Base-by-base conservation (phyloP, 2,329 filamentous ascomycete genomes). In the Fusarium dlaminii region DNA sequence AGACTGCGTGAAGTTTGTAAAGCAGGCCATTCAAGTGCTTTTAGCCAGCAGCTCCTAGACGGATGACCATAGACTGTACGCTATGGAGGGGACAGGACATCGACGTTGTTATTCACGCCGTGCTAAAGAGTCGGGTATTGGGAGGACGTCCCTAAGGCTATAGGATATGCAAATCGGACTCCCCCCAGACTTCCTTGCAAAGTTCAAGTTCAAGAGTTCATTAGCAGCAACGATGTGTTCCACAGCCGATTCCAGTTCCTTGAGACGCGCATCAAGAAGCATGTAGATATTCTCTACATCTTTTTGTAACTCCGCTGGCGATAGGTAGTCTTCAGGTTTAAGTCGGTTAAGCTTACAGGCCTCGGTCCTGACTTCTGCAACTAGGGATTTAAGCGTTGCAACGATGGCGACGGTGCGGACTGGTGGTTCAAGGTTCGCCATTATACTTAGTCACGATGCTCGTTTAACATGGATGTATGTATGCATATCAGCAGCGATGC, bases 391-490 rank as follows among this genome's bases (percentile, higher is more conserved):
- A 15, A 43, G n/a, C 2, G 10, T 5, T 43, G 10, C 6, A 10
- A 24, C n/a, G 3, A 18, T 43, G 40, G 40, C 6, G n/a, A 17
- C 3, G 4, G 6, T 43, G 40, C 10, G 14, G 4, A 3, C n/a
- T 24, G n/a, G 15, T 24, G 40, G n/a, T 18, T 43, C 15, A 8
- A 43, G 15, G 15, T 18, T 10, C 10, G 15, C n/a, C 40, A 43
- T 17, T 12, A 5, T 18, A 17, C 7, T 17, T 18, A 2, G 7
- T 5, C 15, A 5, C n/a, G 40, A 24, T 43, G 15, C n/a, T 24
- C 6, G 4, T 6, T 15, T n/a, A 9, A 14, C 6, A 6, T 40
- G 13, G 1, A 4, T 20, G 7, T 8, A 4, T 20, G 7, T 8
- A 11, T 24, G 10, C 6, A 43, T 24, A 24, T 18, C 6, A 17